phyloP scores from a whole-genome alignment of 2,329 filamentous ascomycete species.

The Trichoderma harzianum region DNA sequence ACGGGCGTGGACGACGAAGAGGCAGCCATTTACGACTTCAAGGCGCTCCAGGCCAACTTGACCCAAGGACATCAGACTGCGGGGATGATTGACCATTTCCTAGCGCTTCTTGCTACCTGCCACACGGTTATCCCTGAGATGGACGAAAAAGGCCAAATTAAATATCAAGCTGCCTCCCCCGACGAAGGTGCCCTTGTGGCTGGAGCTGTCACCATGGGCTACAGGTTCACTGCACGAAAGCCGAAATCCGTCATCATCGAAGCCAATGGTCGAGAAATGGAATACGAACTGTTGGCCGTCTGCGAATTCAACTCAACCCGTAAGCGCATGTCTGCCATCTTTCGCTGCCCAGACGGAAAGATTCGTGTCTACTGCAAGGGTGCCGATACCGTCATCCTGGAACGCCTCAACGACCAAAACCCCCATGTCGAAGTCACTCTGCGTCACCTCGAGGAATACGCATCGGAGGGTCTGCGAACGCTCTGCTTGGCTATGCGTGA shows the following conservation, averaged over 20 bases:
- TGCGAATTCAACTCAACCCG: slow-evolving; percentile 95
- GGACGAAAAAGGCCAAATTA: slow-evolving; percentile 78
- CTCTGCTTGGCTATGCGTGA: slow-evolving; percentile 94
- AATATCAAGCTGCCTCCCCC: slow-evolving; percentile 95
- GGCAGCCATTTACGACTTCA: slow-evolving; percentile 81
- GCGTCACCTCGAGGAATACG: slow-evolving; percentile 96
- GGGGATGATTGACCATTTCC: slow-evolving; percentile 69
- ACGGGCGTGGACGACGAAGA: slow-evolving; percentile 79
- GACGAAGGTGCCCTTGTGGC: slow-evolving; percentile 97
- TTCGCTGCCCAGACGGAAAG: slow-evolving; percentile 93
- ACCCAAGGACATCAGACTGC: slow-evolving; percentile 50
- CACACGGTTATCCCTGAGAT: slow-evolving; percentile 96
- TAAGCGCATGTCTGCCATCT: slow-evolving; percentile 97
- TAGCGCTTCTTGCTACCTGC: slow-evolving; percentile 81
- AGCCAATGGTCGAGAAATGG: slow-evolving; percentile 65
- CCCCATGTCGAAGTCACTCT: slow-evolving; percentile 86
- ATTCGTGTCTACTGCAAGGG: slow-evolving; percentile 94
- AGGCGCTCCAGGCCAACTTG: slow-evolving; percentile 67
- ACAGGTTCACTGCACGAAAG: slow-evolving; percentile 86
- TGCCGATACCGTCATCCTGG: slow-evolving; percentile 94
- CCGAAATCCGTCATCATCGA: slow-evolving; percentile 83
- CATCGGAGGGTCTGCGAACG: slow-evolving; percentile 90
- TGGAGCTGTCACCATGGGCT: slow-evolving; percentile 80
- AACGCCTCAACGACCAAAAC: slow-evolving; percentile 79
- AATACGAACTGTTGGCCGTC: slow-evolving; percentile 92